Conservation (phyloP, 495 filamentous ascomycete genomes). For the Aspergillus haitiensis region DNA sequence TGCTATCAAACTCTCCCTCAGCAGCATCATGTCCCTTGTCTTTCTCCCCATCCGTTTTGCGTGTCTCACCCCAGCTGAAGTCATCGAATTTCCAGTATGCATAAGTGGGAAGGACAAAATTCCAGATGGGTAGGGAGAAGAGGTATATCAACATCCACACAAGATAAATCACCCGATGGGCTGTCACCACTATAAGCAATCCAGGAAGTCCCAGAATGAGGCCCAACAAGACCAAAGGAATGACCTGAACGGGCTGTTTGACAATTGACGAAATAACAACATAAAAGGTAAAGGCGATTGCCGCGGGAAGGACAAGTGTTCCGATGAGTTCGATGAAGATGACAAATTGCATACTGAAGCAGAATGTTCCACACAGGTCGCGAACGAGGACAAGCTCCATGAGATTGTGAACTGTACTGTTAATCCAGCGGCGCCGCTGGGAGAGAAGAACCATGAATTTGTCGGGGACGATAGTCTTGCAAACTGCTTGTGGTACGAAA, state of each 20-base stretch:
- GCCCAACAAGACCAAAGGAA: constrained; percentile 85
- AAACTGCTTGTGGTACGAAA: constrained; percentile 97
- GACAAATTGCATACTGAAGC: constrained; percentile 99
- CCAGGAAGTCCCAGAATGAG: constrained; percentile 94
- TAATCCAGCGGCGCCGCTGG: constrained; percentile 97
- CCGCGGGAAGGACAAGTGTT: constrained; percentile 90
- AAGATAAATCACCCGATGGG: constrained; percentile 92
- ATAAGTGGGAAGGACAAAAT: constrained; percentile 91
- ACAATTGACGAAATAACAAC: constrained; percentile 88
- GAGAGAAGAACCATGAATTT: constrained; percentile 89
- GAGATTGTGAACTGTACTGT: constrained; percentile 97
- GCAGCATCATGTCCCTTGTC: constrained; percentile 79
- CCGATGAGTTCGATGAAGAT: constrained; percentile 95
- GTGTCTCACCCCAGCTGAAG: constrained; percentile 98
- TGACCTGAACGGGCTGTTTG: constrained; percentile 78
- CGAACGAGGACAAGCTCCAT: constrained; percentile 96
- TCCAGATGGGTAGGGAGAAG: constrained; percentile 92
- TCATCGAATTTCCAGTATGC: constrained; percentile 99
- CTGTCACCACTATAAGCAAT: constrained; percentile 90
- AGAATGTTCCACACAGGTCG: constrained; percentile 98
- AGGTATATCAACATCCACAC: constrained; percentile 98
- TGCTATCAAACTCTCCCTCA: constrained; percentile 96
- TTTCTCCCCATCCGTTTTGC: constrained; percentile 91
- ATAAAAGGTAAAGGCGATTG: constrained; percentile 96
- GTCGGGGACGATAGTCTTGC: constrained; percentile 96